Conservation (phyloP, 1,284 basidiomycete species). For the Agroathelia rolfsii region DNA sequence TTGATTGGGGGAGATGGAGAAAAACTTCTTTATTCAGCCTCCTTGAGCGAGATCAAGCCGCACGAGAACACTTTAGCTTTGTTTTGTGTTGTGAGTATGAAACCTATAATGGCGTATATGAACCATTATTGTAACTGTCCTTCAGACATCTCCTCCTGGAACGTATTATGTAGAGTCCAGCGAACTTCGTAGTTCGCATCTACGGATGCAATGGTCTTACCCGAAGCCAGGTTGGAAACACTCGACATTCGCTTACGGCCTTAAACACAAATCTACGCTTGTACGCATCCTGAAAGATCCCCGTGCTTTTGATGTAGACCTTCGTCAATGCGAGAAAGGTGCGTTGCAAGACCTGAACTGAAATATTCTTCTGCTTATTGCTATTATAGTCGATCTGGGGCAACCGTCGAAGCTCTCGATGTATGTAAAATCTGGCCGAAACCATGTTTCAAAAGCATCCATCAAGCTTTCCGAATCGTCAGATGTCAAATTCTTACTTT, state of each 20-base stretch:
- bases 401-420: conserved; percentile 43
- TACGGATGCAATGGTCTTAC: conserved; percentile 51
- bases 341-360: conserved; percentile 16
- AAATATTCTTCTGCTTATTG: conserved; percentile 8
- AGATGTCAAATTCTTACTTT: conserved; percentile 38
- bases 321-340: conserved; percentile 56
- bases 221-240: conserved; percentile 18
- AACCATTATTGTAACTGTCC: too few relatives aligned
- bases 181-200: conserved; percentile 46
- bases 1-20: conserved; percentile 49
- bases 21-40: too few relatives aligned
- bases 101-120: too few relatives aligned
- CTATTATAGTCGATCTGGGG: conserved; percentile 57
- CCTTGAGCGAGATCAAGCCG: too few relatives aligned
- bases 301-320: conserved; percentile 46
- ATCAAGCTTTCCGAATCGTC: conserved; percentile 45
- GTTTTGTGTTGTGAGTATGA: too few relatives aligned
- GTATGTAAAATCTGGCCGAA: conserved; percentile 54
- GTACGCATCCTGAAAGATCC: conserved; percentile 52
- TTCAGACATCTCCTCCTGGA: conserved; percentile 60
- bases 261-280: conserved; percentile 24
- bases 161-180: conserved; percentile 50
- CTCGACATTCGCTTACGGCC: conserved; percentile 17
- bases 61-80: too few relatives aligned
- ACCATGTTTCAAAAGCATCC: conserved; percentile 40